These are phyloP conservation scores for Apiospora hydei DNA, from an alignment of 2,329 filamentous ascomycete species.

Conservation along the genomic window DNA sequence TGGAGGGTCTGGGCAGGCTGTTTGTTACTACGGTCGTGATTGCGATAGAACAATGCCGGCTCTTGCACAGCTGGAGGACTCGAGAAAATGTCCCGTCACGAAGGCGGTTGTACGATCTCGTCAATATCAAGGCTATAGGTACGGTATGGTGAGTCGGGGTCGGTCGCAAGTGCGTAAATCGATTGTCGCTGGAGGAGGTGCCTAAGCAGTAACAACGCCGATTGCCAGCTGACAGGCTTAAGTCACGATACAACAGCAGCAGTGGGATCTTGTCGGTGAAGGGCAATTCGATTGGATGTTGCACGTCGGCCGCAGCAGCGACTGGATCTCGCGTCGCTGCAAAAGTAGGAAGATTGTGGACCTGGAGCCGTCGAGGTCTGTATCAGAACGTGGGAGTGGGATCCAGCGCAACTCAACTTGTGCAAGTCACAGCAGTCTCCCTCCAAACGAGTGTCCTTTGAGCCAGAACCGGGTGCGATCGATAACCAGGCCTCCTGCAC, in stretches of 20 bases:
- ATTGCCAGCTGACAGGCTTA: constrained; percentile 5
- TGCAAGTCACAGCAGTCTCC: constrained; percentile 2
- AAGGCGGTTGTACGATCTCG: not conserved
- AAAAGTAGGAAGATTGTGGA: constrained; percentile 19
- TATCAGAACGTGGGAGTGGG: constrained; percentile 18
- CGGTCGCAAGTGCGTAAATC: constrained; percentile 7
- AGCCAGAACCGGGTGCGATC: constrained; percentile 2
- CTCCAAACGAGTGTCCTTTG: constrained; percentile 19
- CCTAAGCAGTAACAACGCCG: constrained; percentile 1
- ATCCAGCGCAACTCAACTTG: not conserved
- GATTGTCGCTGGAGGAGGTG: constrained; percentile 4
- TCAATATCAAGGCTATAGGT: not conserved
- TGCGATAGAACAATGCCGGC: not conserved
- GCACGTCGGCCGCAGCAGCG: not conserved
- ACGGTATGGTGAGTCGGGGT: constrained; percentile 4
- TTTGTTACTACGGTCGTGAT: not conserved
- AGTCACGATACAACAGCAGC: constrained; percentile 4
- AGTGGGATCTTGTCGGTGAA: constrained; percentile 19
- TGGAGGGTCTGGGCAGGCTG: not conserved
- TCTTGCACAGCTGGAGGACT: not conserved
- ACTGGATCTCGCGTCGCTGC: constrained; percentile 18
- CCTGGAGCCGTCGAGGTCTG: constrained; percentile 13
- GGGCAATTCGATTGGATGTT: constrained; percentile 6
- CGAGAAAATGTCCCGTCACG: not conserved
- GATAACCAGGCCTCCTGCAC: not conserved